phyloP scores from a whole-genome alignment of 2,329 filamentous ascomycete species.

The Metarhizium humberi region DNA sequence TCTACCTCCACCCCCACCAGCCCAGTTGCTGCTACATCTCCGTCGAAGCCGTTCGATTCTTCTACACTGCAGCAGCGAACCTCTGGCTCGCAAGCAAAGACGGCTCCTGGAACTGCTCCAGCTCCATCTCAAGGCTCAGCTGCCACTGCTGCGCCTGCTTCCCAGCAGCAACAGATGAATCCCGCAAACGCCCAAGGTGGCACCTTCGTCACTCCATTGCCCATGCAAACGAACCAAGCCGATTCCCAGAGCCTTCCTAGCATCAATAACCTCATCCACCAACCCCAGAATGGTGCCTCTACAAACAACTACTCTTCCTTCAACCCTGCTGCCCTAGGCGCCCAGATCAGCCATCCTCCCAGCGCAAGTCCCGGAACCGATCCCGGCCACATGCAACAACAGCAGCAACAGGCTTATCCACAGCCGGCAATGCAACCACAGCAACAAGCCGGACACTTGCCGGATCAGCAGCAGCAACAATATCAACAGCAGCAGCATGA shows the following conservation, averaged over 20 bases:
- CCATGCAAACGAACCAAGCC: constrained; percentile 22
- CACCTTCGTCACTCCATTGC: constrained; percentile 16
- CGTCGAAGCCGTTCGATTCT: constrained; percentile 37
- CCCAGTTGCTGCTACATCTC: constrained; percentile 49
- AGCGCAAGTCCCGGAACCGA: constrained; percentile 29
- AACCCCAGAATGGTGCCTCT: constrained; percentile 31
- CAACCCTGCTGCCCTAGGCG: constrained; percentile 16
- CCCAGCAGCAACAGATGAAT: constrained; percentile 11
- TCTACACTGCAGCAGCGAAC: constrained; percentile 16
- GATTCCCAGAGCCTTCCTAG: constrained; percentile 64
- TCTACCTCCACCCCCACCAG: constrained; percentile 58
- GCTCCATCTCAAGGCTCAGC: constrained; percentile 6
- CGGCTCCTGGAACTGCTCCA: constrained; percentile 7
- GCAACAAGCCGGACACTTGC: constrained; percentile 5
- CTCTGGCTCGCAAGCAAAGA: constrained; percentile 14
- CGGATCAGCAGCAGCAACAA: constrained; percentile 17
- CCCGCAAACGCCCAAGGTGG: constrained; percentile 17
- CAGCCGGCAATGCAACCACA: constrained; percentile 19
- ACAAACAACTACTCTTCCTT: constrained; percentile 19
- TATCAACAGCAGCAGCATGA: constrained; percentile 13
- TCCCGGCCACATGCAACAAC: constrained; percentile 25
- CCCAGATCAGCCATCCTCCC: constrained; percentile 15
- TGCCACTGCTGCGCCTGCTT: constrained; percentile 7
- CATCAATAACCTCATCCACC: constrained; percentile 76
- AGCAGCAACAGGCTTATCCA: constrained; percentile 21